Conservation (phyloP, 1,284 basidiomycete species). For the Moesziomyces aphidis region DNA sequence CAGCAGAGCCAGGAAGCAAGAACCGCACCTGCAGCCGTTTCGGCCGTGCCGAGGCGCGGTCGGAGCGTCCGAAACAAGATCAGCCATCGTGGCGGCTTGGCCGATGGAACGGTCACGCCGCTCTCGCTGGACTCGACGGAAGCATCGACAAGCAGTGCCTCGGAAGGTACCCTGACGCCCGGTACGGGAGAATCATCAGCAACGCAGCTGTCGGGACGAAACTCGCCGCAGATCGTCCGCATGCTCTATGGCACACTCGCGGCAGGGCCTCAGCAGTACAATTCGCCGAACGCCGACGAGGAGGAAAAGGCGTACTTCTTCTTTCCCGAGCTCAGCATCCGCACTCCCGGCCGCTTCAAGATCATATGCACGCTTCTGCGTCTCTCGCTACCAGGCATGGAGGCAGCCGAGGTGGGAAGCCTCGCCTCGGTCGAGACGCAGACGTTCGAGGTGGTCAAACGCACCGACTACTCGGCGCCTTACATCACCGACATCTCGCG, state of each 20-base stretch:
- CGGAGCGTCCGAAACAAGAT: constrained; percentile 19
- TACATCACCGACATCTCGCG: constrained; percentile 54
- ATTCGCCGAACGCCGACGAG: constrained; percentile 5
- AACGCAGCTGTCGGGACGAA: not conserved
- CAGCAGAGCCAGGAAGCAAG: not conserved
- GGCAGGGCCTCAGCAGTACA: constrained; percentile 32
- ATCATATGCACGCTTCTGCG: constrained; percentile 44
- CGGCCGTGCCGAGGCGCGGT: constrained; percentile 4
- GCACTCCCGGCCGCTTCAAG: constrained; percentile 45
- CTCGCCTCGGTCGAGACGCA: constrained; percentile 33
- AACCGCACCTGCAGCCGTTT: not conserved
- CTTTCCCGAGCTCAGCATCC: constrained; percentile 56
- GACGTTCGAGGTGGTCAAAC: constrained; percentile 41
- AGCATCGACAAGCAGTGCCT: not conserved
- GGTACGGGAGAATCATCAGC: not conserved
- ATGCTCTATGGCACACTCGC: constrained; percentile 58
- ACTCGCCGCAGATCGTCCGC: constrained; percentile 9
- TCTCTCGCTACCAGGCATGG: constrained; percentile 28
- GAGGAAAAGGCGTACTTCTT: constrained; percentile 38
- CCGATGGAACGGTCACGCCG: not conserved
- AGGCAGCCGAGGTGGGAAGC: constrained; percentile 1
- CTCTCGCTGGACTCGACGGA: constrained; percentile 8
- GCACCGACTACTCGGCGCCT: constrained; percentile 32
- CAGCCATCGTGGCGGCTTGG: constrained; percentile 12
- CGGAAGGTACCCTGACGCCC: constrained; percentile 3